These are phyloP conservation scores for Hibiscus mutabilis DNA, from an alignment of 345 rosid species.

Conservation along the genomic window DNA sequence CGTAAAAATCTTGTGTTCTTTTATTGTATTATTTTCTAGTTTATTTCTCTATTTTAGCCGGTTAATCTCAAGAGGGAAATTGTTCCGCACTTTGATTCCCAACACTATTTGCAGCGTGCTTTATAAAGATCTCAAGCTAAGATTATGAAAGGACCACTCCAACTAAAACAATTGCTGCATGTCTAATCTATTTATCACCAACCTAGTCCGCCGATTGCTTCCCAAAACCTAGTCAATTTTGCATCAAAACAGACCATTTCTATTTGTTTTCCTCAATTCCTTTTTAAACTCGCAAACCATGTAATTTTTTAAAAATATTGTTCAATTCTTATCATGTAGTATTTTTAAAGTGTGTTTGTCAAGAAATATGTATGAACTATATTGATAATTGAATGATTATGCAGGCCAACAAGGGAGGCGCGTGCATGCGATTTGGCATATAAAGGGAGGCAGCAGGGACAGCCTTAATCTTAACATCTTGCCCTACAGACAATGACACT, in stretches of 20 bases:
- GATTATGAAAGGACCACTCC: background rate
- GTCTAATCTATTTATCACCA: background rate
- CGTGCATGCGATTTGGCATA: background rate
- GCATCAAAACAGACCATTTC: background rate
- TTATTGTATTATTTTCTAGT: no score
- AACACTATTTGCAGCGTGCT: background rate
- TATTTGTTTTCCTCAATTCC: background rate
- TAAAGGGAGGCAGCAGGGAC: background rate
- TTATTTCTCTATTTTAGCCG: no score
- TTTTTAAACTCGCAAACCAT: no score
- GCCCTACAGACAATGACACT: background rate
- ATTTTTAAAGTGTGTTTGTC: background rate
- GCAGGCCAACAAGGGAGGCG: slow-evolving; percentile 1
- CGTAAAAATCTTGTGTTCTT: no score
- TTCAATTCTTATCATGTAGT: no score
- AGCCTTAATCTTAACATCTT: background rate
- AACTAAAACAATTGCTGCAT: background rate
- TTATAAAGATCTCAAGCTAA: background rate
- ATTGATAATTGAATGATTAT: background rate
- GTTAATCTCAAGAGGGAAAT: no score
- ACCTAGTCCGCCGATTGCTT: background rate
- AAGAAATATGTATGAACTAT: background rate
- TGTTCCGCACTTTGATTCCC: no score
- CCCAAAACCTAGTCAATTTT: background rate
- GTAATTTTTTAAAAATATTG: no score